Conservation (phyloP, 257 asterid genomes). For the Gentiana dahurica region DNA sequence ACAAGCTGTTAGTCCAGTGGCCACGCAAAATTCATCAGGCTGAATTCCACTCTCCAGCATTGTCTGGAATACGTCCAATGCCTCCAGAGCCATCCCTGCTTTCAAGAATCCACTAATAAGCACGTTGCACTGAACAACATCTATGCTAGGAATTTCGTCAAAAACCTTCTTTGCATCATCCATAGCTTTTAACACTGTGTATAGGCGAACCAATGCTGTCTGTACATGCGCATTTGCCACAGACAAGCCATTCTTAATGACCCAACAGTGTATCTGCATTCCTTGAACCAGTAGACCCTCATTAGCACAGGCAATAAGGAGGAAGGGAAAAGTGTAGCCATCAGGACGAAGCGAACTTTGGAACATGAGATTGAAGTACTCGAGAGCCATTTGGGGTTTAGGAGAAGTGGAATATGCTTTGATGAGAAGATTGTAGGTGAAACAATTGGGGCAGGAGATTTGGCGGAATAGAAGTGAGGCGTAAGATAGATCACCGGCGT, state of each 20-base stretch:
- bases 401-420: constrained; percentile 39
- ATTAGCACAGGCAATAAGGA: constrained; percentile 60
- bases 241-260: constrained; percentile 41
- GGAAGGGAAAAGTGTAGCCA: constrained; percentile 57
- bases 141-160: constrained; percentile 29
- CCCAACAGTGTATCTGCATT: constrained; percentile 35
- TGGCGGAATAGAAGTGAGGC: constrained; percentile 46
- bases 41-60: constrained; percentile 48
- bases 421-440: constrained; percentile 58
- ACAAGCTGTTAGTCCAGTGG: constrained; percentile 50
- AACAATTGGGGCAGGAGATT: constrained; percentile 47
- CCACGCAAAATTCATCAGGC: constrained; percentile 61
- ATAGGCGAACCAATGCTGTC: constrained; percentile 52
- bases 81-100: constrained; percentile 32
- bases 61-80: constrained; percentile 29
- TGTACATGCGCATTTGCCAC: constrained; percentile 39
- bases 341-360: constrained; percentile 35
- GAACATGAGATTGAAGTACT: constrained; percentile 23
- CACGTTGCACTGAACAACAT: constrained; percentile 65
- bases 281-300: constrained; percentile 33
- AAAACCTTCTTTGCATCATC: constrained; percentile 46
- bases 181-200: constrained; percentile 35
- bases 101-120: constrained; percentile 56
- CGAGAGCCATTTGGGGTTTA: constrained; percentile 32
- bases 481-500: constrained; percentile 38